Evolutionary conservation across 2,329 filamentous ascomycete genomes (phyloP), one percentile per base, ranked within the genome.

Genomic region (Tolypocladium tundrense): DNA sequence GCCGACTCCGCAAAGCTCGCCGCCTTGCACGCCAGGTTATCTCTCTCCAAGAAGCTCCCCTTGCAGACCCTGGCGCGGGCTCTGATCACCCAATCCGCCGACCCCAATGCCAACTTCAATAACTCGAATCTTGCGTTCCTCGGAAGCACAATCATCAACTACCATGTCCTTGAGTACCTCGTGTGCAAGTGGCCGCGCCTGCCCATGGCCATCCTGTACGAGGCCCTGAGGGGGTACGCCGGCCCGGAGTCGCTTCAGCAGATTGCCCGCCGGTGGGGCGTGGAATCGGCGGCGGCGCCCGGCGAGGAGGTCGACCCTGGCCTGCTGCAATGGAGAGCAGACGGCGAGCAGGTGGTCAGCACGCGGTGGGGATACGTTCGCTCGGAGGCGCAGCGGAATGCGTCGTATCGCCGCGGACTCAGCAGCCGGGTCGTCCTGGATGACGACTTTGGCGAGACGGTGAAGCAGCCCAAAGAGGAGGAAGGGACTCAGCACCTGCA

Each of bases 231-330:
- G 67, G 91, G 90, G 53, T 97, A 91, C 70, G 82, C 87, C 53
- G 94, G 94, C 5, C 81, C 84, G 7, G 83, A 85, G 63, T 86
- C 92, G 1, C 80, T 97, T 53, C 78, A 86, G 55, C 79, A 85
- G 24, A 82, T 97, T 63, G 85, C 89, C 19, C 78, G 81, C 61
- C 88, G 94, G 75, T 99, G 94, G 94, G 94, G 94, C 74, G 85
- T 97, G 19, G 93, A 97, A 71, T 76, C 80, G 50, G 93, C 90
- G n/a, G 90, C 88, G 13, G 87, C 85, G 24, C 94, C 94, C 0
- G 94, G 93, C 55, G 84, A 84, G 59, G 93, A 97, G 75, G 92
- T 97, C 58, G 94, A 99, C 70, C 87, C 92, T 0, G 94, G 93
- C 7, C 78, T 96, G 57, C 78, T 99, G 60, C 94, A 97, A 70